Conservation (phyloP, 2,329 filamentous ascomycete species). For the Fusarium siculi region DNA sequence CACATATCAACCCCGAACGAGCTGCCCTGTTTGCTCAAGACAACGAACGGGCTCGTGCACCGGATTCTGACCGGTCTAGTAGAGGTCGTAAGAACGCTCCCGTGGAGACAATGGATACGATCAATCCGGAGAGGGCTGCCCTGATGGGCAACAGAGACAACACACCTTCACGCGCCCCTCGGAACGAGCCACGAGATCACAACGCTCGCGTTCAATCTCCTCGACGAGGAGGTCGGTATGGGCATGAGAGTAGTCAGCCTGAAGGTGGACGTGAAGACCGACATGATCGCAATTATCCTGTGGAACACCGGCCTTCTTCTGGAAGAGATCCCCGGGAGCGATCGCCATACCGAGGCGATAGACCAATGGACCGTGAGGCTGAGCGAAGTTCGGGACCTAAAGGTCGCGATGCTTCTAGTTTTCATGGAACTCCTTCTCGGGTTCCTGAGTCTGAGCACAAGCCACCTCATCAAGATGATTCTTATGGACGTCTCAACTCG, state of each 20-base stretch:
- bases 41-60: constrained; percentile 41
- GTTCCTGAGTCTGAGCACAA: constrained; percentile 62
- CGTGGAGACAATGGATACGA: constrained; percentile 48
- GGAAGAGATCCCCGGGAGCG: constrained; percentile 49
- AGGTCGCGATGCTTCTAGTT: constrained; percentile 51
- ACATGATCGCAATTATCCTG: constrained; percentile 54
- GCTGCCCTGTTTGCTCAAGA: constrained; percentile 60
- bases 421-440: constrained; percentile 51
- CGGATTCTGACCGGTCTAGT: constrained; percentile 45
- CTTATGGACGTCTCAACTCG: constrained; percentile 70
- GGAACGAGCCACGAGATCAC: constrained; percentile 60
- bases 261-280: constrained; percentile 60
- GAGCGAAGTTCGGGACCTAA: constrained; percentile 51
- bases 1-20: constrained; percentile 66
- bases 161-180: constrained; percentile 50
- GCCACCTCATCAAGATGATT: constrained; percentile 66
- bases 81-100: constrained; percentile 45
- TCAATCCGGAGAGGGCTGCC: constrained; percentile 62
- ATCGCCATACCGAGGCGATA: constrained; percentile 51
- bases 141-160: constrained; percentile 55
- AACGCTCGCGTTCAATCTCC: constrained; percentile 60
- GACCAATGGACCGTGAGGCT: constrained; percentile 53
- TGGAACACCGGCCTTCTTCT: constrained; percentile 45
- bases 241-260: constrained; percentile 43
- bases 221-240: constrained; percentile 52